Evolutionary conservation across 1,139 yeast genomes (phyloP).

Genomic region (Suhomyces bribrorum): DNA sequence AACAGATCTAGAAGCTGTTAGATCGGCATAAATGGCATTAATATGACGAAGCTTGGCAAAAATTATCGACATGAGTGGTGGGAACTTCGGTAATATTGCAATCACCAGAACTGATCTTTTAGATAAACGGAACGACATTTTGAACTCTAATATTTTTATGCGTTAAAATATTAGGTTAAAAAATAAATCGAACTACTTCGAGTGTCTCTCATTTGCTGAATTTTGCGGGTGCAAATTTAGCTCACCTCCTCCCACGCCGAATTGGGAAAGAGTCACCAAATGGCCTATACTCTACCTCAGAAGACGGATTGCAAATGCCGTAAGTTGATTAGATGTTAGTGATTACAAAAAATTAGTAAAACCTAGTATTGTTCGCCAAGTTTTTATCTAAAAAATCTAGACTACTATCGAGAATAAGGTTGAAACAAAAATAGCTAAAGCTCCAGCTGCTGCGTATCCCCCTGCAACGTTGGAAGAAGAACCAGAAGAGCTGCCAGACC

Average conservation of each 20-base stretch:
- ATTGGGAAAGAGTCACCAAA: no score
- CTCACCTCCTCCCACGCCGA: no score
- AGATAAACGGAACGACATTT: constrained; percentile 9
- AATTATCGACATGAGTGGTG: constrained; percentile 7
- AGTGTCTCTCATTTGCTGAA: no score
- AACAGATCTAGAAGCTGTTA: no score
- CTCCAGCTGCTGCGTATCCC: neutral
- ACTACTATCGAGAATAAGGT: constrained; percentile 5
- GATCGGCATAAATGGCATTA: no score
- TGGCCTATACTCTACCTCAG: no score
- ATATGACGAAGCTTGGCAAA: no score
- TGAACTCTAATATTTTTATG: neutral
- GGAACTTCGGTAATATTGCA: constrained; percentile 7
- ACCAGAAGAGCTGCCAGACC: neutral
- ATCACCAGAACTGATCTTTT: constrained; percentile 3
- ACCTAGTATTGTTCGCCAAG: neutral
- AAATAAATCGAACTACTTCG: no score
- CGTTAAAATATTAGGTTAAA: neutral
- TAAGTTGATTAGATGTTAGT: no score
- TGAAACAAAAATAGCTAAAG: constrained; percentile 5
- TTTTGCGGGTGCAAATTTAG: no score
- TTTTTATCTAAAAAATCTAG: constrained; percentile 1
- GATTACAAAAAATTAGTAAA: no score
- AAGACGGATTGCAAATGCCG: no score
- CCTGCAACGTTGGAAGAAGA: neutral